Conservation (phyloP, 2,329 filamentous ascomycete species). For the Phialocephala subalpina region DNA sequence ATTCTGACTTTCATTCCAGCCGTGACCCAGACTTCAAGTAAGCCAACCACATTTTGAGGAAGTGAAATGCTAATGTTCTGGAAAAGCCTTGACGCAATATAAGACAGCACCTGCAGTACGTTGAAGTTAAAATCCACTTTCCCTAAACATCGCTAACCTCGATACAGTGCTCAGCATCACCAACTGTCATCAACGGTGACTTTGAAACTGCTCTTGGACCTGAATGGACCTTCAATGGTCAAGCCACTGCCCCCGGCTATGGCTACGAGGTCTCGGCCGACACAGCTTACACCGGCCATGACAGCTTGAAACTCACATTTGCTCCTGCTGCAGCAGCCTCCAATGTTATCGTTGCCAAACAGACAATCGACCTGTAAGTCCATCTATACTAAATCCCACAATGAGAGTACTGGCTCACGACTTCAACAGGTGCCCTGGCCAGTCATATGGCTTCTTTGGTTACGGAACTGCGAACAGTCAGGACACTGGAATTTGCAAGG, state of each 20-base stretch:
- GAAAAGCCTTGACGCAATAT: not conserved
- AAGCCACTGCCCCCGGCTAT: too few species aligned
- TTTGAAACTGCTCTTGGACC: not conserved
- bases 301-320: not conserved
- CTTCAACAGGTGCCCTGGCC: not conserved
- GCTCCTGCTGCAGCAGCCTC: not conserved
- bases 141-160: not conserved
- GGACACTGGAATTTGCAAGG: not conserved
- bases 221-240: not conserved
- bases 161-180: not conserved
- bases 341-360: not conserved
- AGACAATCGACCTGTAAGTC: not conserved
- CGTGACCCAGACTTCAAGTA: not conserved
- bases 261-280: too few species aligned
- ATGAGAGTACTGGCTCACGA: not conserved
- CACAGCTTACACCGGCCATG: too few species aligned
- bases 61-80: not conserved
- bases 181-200: not conserved
- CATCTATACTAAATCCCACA: too few species aligned
- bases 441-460: not conserved
- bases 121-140: not conserved
- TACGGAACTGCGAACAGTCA: not conserved
- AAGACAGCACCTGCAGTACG: not conserved
- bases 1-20: not conserved
- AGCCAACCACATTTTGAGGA: not conserved